Evolutionary conservation across 2,329 filamentous ascomycete species (phyloP).

Genomic region (Graphilbum sp.): DNA sequence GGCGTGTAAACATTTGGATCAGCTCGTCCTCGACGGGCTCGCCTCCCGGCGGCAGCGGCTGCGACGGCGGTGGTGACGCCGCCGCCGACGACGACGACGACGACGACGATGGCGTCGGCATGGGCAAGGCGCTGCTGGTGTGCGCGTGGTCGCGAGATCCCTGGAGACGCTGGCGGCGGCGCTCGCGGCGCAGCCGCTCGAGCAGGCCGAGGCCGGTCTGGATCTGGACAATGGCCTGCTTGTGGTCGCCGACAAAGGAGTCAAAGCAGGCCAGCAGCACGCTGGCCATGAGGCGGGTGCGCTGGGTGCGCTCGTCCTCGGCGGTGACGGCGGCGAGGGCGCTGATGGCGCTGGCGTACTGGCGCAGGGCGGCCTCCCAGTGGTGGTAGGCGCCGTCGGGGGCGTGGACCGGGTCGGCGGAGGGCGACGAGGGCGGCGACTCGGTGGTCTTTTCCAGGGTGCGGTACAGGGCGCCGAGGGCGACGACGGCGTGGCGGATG

Average conservation of each 20-base stretch:
- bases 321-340: constrained; percentile 28
- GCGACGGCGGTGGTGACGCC: background rate
- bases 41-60: background rate
- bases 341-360: constrained; percentile 41
- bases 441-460: constrained; percentile 42
- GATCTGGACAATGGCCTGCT: constrained; percentile 43
- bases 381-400: constrained; percentile 23
- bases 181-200: constrained; percentile 32
- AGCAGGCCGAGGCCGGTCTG: constrained; percentile 39
- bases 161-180: constrained; percentile 16
- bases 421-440: constrained; percentile 30
- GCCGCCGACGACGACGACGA: too few relatives aligned
- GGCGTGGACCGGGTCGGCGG: constrained; percentile 14
- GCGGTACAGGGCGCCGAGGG: constrained; percentile 50
- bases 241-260: constrained; percentile 48
- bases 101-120: too few relatives aligned
- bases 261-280: constrained; percentile 54
- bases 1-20: constrained; percentile 44
- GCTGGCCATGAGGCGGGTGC: constrained; percentile 44
- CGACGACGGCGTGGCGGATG: constrained; percentile 49
- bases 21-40: constrained; percentile 41
- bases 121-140: too few relatives aligned
- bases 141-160: too few relatives aligned
- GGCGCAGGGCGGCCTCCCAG: constrained; percentile 42
- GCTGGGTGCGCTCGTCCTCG: constrained; percentile 20